A percentile compares a stretch with the other conserved stretches of the same genome.
Conservation (phyloP, 176 grass and related monocot species). For the Cocos nucifera region DNA sequence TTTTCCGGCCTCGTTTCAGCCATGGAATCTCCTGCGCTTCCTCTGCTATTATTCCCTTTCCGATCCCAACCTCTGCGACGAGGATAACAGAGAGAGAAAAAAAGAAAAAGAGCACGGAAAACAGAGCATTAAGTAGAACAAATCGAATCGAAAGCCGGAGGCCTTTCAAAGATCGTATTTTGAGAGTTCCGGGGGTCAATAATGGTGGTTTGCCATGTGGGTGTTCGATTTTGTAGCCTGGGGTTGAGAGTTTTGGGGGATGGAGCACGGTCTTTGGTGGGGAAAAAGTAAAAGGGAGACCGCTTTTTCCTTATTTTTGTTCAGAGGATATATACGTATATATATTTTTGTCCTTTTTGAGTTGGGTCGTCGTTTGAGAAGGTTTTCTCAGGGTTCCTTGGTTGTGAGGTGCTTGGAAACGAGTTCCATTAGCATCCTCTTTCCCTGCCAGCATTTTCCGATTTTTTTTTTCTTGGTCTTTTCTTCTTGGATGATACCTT, state of each 20-base stretch:
- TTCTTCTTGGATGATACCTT: background rate
- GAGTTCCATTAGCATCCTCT: too few relatives aligned
- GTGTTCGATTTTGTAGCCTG: background rate
- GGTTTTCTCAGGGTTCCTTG: background rate
- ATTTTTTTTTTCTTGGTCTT: background rate
- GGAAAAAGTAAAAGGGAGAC: background rate
- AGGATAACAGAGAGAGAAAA: background rate
- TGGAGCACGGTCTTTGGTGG: background rate
- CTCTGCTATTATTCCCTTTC: background rate
- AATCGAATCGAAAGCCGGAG: background rate
- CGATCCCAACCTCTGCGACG: background rate
- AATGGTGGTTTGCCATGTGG: background rate
- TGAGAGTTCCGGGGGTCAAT: background rate
- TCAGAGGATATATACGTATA: background rate
- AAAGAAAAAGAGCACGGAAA: background rate
- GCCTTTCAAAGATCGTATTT: conserved; percentile 5
- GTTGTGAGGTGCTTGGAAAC: too few relatives aligned
- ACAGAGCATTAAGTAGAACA: background rate
- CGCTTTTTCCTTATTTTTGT: background rate
- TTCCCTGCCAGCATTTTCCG: background rate
- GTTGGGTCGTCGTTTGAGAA: background rate
- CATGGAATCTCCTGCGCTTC: background rate
- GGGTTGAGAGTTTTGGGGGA: conserved; percentile 1
- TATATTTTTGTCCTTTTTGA: background rate
- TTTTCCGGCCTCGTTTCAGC: background rate